Percentiles rank a stretch among this genome's conserved stretches.
These are phyloP conservation scores for Drechslerella dactyloides DNA, from an alignment of 2,329 filamentous ascomycete genomes.

Conservation along the genomic window DNA sequence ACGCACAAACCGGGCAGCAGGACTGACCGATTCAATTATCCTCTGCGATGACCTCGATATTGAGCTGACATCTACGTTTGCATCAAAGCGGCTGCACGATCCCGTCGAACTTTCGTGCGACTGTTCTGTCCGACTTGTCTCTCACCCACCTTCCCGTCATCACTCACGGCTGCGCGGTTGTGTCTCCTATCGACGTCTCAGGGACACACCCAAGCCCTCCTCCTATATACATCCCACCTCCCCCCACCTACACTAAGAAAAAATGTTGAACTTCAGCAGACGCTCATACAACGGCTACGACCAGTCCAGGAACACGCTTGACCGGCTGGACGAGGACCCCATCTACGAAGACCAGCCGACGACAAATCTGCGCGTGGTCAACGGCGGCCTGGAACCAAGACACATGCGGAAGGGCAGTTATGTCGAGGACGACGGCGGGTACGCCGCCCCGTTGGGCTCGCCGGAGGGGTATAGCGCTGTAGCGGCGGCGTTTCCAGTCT, in stretches of 20 bases:
- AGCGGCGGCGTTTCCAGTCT: constrained; percentile 30
- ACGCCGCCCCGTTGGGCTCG: constrained; percentile 32
- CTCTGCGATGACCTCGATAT: constrained; percentile 46
- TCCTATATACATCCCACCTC: constrained; percentile 1
- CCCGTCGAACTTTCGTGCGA: constrained; percentile 40
- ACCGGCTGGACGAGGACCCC: constrained; percentile 37
- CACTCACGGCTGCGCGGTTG: constrained; percentile 18
- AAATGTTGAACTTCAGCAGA: constrained; percentile 47
- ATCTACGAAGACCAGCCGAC: constrained; percentile 40
- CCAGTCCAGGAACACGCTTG: constrained; percentile 32
- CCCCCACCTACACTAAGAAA: constrained; percentile 1
- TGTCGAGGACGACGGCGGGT: constrained; percentile 38
- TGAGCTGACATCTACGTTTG: constrained; percentile 43
- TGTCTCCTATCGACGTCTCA: constrained; percentile 7
- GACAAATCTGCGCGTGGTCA: constrained; percentile 35
- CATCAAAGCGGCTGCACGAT: constrained; percentile 43
- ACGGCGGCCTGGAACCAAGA: constrained; percentile 43
- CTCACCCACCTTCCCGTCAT: background rate
- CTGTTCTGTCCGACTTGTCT: constrained; percentile 12
- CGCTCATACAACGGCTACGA: constrained; percentile 27
- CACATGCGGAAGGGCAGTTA: constrained; percentile 49
- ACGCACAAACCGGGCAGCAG: background rate
- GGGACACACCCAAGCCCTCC: constrained; percentile 11
- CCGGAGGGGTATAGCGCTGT: constrained; percentile 32
- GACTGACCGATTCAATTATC: background rate